phyloP scores from a whole-genome alignment of 2,329 filamentous ascomycete species.

The Gliomastix tumulicola region DNA sequence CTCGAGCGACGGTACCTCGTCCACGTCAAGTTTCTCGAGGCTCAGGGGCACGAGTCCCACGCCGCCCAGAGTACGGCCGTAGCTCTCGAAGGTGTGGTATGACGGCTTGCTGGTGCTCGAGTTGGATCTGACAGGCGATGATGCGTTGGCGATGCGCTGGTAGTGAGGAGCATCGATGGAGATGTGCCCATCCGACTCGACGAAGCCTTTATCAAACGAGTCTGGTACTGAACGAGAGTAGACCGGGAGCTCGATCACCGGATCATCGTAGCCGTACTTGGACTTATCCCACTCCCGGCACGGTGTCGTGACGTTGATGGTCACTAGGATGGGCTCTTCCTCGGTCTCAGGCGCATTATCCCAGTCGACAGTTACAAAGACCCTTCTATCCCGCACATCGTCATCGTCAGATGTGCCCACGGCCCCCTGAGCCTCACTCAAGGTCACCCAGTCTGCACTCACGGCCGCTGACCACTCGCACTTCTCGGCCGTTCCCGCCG shows the following conservation, averaged over 20 bases:
- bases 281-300: slow-evolving; percentile 32
- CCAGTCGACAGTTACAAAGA: slow-evolving; percentile 10
- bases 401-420: slow-evolving; percentile 32
- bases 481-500: no score
- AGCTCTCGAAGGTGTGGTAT: slow-evolving; percentile 46
- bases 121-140: no score
- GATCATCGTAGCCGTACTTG: slow-evolving; percentile 26
- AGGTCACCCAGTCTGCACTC: slow-evolving; percentile 45
- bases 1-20: slow-evolving; percentile 46
- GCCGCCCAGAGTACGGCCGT: slow-evolving; percentile 20
- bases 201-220: slow-evolving; percentile 16
- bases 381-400: slow-evolving; percentile 6
- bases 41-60: slow-evolving; percentile 48
- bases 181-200: slow-evolving; percentile 15
- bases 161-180: slow-evolving; percentile 20
- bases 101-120: slow-evolving; percentile 17
- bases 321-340: slow-evolving; percentile 19
- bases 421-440: slow-evolving; percentile 41
- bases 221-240: slow-evolving; percentile 6
- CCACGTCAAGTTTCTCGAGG: slow-evolving; percentile 38
- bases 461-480: slow-evolving; percentile 43
- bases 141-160: slow-evolving; percentile 13
- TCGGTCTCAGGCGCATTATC: slow-evolving; percentile 3
- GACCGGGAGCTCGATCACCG: slow-evolving; percentile 31
- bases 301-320: slow-evolving; percentile 43